Conservation (phyloP, 331 rosid species). For the Ulmus americana region DNA sequence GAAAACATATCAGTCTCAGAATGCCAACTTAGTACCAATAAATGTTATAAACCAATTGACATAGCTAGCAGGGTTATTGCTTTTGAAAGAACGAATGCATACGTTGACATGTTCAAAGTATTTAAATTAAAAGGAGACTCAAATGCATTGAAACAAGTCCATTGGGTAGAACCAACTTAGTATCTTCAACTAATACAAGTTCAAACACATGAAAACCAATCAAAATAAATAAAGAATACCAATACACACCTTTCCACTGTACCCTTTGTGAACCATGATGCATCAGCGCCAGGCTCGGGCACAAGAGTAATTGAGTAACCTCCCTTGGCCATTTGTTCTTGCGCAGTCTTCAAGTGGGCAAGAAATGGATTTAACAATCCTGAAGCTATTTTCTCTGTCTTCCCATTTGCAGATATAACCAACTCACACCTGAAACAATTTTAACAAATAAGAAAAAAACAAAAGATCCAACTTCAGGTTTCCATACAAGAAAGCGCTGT, state of each 20-base stretch:
- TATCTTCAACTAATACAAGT: slow-evolving; percentile 5
- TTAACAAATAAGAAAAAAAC: not conserved
- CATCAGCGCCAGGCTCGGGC: slow-evolving; percentile 53
- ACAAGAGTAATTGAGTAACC: slow-evolving; percentile 88
- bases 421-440: slow-evolving; percentile 67
- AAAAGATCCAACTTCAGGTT: slow-evolving; percentile 12
- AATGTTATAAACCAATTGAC: slow-evolving; percentile 1
- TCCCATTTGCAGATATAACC: slow-evolving; percentile 75
- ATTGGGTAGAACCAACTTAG: slow-evolving; percentile 12
- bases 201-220: slow-evolving; percentile 8
- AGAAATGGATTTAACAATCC: slow-evolving; percentile 90
- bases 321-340: slow-evolving; percentile 90
- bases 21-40: slow-evolving; percentile 2
- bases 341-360: slow-evolving; percentile 85
- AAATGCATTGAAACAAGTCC: slow-evolving; percentile 12
- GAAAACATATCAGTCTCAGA: slow-evolving; percentile 22
- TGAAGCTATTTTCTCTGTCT: slow-evolving; percentile 85
- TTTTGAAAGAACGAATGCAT: not conserved
- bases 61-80: not conserved
- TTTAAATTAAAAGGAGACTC: not conserved
- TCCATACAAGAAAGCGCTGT: not conserved
- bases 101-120: not conserved
- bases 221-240: slow-evolving; percentile 8
- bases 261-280: slow-evolving; percentile 78
- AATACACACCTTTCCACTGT: slow-evolving; percentile 72